Percentiles rank a stretch among this genome's conserved stretches.
These are phyloP conservation scores for Euphorbia lathyris DNA, from an alignment of 345 rosid species.

Conservation along the genomic window DNA sequence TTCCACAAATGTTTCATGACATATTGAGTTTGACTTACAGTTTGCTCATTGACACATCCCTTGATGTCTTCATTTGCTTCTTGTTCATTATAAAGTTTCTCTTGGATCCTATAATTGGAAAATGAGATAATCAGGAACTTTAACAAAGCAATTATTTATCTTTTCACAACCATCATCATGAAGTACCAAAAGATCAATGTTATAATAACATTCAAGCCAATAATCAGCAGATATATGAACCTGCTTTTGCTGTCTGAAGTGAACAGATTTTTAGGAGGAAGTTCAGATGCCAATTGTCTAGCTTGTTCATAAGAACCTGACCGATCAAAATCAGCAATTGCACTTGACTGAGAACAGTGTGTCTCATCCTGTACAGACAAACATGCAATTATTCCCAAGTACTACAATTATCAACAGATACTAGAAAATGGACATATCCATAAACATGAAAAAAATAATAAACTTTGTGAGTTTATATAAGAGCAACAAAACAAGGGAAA, in stretches of 20 bases:
- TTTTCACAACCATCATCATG: not conserved
- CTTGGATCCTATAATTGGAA: conserved; percentile 39
- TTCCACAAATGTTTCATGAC: not conserved
- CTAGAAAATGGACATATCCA: not conserved
- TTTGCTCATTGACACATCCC: conserved; percentile 28
- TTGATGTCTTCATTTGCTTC: conserved; percentile 30
- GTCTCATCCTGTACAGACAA: conserved; percentile 52
- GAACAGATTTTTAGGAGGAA: conserved; percentile 34
- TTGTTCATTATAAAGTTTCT: conserved; percentile 30
- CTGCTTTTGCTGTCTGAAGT: conserved; percentile 48
- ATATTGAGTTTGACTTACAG: conserved; percentile 32
- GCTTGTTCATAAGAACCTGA: conserved; percentile 37
- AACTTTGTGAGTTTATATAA: not conserved
- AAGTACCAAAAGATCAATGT: conserved; percentile 6
- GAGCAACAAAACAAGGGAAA: not conserved
- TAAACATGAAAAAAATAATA: not conserved
- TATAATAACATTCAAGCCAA: conserved; percentile 1
- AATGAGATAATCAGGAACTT: conserved; percentile 3
- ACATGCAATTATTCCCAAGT: not conserved
- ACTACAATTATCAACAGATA: not conserved
- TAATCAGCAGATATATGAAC: conserved; percentile 24
- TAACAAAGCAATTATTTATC: not conserved
- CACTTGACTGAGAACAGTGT: conserved; percentile 36
- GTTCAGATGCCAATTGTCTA: conserved; percentile 42
- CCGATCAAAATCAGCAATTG: conserved; percentile 34